A percentile compares a stretch with the other conserved stretches of the same genome.
Evolutionary conservation across 2,329 filamentous ascomycete genomes (phyloP).

Genomic region (Dendrostoma leiphaemia): DNA sequence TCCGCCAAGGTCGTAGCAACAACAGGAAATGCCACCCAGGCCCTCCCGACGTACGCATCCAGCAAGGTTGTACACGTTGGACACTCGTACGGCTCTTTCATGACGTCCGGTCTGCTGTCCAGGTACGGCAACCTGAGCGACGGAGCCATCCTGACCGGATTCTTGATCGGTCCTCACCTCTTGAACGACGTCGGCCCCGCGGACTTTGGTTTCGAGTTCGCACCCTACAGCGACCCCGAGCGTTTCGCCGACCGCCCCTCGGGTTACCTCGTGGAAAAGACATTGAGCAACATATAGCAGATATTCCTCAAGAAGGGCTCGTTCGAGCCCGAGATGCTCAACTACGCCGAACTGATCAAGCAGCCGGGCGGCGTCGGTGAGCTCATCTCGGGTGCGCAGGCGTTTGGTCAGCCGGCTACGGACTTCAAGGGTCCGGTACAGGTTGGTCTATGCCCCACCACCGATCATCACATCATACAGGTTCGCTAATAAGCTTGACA

Average conservation of each 20-base stretch:
- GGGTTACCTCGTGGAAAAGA: conserved; percentile 24
- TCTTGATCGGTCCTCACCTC: conserved; percentile 12
- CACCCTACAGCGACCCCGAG: conserved; percentile 19
- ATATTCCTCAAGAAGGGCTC: conserved; percentile 30
- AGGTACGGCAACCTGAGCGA: conserved; percentile 32
- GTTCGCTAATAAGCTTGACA: too few relatives aligned
- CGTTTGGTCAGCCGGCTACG: conserved; percentile 23
- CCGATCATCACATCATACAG: too few relatives aligned
- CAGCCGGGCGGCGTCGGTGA: conserved; percentile 32
- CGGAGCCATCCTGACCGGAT: conserved; percentile 37
- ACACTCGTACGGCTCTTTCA: conserved; percentile 25
- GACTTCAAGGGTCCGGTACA: conserved; percentile 27
- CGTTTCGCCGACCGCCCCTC: conserved; percentile 21
- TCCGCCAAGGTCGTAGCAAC: conserved; percentile 16
- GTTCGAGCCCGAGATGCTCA: conserved; percentile 29
- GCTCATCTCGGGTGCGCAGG: conserved; percentile 23
- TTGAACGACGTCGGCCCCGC: conserved; percentile 20
- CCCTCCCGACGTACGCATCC: conserved; percentile 24
- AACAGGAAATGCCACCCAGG: conserved; percentile 14
- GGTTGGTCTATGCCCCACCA: too few relatives aligned
- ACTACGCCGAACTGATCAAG: conserved; percentile 30
- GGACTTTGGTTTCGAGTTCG: conserved; percentile 23
- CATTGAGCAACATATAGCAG: conserved; percentile 29
- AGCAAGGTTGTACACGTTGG: conserved; percentile 28
- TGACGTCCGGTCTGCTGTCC: conserved; percentile 1